Evolutionary conservation across 164 flowering plant species (phyloP).

Genomic region (Nymphaea colorata): DNA sequence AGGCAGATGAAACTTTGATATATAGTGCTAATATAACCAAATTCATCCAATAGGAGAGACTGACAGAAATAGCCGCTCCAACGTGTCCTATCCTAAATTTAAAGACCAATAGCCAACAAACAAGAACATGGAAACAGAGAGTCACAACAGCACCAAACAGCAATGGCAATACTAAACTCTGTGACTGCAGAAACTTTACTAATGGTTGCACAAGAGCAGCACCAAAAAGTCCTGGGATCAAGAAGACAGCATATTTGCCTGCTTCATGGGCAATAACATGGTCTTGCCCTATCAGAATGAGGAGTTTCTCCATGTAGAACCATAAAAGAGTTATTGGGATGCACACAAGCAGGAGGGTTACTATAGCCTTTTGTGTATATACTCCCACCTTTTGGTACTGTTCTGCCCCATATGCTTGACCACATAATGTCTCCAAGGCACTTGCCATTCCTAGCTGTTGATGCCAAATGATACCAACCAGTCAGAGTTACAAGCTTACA

Average conservation of each 20-base stretch:
- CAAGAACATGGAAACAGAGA: slow-evolving; percentile 26
- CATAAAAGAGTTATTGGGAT: slow-evolving; percentile 36
- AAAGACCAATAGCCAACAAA: slow-evolving; percentile 43
- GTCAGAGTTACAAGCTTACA: too few relatives aligned
- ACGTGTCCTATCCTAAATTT: slow-evolving; percentile 22
- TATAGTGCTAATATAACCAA: slow-evolving; percentile 26
- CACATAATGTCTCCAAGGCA: slow-evolving; percentile 48
- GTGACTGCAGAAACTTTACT: slow-evolving; percentile 30
- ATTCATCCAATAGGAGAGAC: slow-evolving; percentile 41
- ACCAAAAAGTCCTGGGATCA: slow-evolving; percentile 41
- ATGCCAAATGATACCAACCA: neutral
- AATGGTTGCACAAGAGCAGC: slow-evolving; percentile 35
- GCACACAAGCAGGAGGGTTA: slow-evolving; percentile 31
- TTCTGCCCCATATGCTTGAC: slow-evolving; percentile 55
- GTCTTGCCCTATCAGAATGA: slow-evolving; percentile 39
- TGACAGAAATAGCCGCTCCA: slow-evolving; percentile 36
- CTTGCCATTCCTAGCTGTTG: slow-evolving; percentile 44
- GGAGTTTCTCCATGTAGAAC: slow-evolving; percentile 30
- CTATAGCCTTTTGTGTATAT: slow-evolving; percentile 26
- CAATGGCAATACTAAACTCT: slow-evolving; percentile 37
- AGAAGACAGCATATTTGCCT: slow-evolving; percentile 28
- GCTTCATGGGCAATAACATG: slow-evolving; percentile 38
- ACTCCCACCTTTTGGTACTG: slow-evolving; percentile 38
- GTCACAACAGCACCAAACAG: slow-evolving; percentile 23
- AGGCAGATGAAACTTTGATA: slow-evolving; percentile 28